These are phyloP conservation scores for Lactifluus hygrophoroides DNA, from an alignment of 768 basidiomycete species.

Conservation along the genomic window DNA sequence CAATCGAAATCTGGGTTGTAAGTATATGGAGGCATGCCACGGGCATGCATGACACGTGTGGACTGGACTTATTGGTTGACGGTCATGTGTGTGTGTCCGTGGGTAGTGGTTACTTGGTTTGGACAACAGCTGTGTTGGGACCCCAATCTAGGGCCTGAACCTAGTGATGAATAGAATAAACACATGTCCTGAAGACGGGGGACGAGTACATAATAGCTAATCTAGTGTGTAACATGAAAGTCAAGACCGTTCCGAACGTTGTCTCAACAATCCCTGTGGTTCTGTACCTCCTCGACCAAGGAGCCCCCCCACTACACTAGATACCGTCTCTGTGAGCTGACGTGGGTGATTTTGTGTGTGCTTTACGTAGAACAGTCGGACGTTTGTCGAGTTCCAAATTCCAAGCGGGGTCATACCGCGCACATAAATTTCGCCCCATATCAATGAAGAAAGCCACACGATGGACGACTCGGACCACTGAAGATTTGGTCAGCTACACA, in stretches of 20 bases:
- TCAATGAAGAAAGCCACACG: conserved; percentile 86
- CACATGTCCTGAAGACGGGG: neutral
- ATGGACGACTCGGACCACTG: conserved; percentile 91
- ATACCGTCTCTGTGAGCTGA: conserved; percentile 70
- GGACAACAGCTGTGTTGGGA: too few relatives aligned
- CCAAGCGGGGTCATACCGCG: conserved; percentile 80
- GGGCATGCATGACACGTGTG: too few relatives aligned
- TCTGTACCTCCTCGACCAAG: conserved; percentile 37
- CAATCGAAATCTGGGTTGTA: too few relatives aligned
- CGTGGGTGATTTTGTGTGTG: conserved; percentile 63
- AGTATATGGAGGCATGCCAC: too few relatives aligned
- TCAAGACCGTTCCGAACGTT: conserved; percentile 16
- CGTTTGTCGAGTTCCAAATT: conserved; percentile 86
- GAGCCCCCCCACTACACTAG: conserved; percentile 74
- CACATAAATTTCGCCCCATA: conserved; percentile 95
- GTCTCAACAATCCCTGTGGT: conserved; percentile 16
- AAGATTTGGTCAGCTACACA: conserved; percentile 7
- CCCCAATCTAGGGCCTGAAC: too few relatives aligned
- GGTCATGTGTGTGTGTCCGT: too few relatives aligned
- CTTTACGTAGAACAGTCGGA: conserved; percentile 86
- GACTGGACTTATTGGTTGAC: too few relatives aligned
- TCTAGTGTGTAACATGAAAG: neutral
- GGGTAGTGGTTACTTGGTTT: too few relatives aligned
- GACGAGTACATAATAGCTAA: neutral
- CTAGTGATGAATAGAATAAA: neutral